Conservation (phyloP, 73 alveolate genomes). For the Paramecium octaurelia region DNA sequence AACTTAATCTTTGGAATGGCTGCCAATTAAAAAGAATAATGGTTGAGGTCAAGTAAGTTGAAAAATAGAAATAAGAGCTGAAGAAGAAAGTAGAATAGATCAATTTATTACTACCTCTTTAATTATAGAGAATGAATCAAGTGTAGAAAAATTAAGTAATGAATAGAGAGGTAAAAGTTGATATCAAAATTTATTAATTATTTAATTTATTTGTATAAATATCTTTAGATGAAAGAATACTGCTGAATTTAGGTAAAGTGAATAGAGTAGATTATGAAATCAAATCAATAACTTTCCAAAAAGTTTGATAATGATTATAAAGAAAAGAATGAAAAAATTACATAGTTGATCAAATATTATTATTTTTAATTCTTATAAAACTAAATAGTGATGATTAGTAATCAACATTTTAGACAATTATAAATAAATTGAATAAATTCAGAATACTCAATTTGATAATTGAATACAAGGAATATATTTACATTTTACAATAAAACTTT, state of each 20-base stretch:
- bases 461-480: too few species aligned
- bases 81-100: neutral
- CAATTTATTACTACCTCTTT: neutral
- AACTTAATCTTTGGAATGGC: slow-evolving; percentile 36
- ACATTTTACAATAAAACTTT: too few species aligned
- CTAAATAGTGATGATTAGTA: too few species aligned
- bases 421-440: too few species aligned
- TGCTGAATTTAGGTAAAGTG: slow-evolving; percentile 12
- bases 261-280: neutral
- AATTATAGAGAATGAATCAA: neutral
- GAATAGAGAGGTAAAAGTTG: neutral
- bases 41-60: neutral
- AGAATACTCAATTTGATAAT: too few species aligned
- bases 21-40: neutral
- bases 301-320: neutral
- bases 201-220: neutral
- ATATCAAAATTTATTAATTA: too few species aligned
- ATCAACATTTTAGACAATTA: too few species aligned
- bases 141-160: neutral
- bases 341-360: neutral
- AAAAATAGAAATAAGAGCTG: neutral
- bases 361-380: neutral
- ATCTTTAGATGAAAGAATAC: neutral
- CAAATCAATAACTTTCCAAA: neutral
- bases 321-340: neutral